Conservation (phyloP, 148 eudicot genomes). For the Polygonum aviculare region DNA sequence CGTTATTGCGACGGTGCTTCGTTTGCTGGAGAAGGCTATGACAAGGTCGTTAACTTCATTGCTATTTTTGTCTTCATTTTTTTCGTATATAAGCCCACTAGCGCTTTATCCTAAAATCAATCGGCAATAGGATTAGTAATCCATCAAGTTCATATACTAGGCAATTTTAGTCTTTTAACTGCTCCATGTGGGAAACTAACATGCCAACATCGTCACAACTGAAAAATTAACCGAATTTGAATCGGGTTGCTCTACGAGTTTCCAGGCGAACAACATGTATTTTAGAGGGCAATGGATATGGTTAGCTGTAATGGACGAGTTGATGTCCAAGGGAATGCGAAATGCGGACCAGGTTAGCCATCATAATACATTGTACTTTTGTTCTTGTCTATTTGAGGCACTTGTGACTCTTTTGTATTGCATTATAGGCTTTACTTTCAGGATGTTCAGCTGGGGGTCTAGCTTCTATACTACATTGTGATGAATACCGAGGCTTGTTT, state of each 20-base stretch:
- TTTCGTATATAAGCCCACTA: too few species aligned
- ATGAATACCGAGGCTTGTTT: conserved; percentile 28
- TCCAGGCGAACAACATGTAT: conserved; percentile 54
- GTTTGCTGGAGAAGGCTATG: conserved; percentile 70
- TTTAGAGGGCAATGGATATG: conserved; percentile 88
- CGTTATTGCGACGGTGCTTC: conserved; percentile 99
- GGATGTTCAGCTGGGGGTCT: conserved; percentile 54
- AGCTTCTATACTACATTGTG: conserved; percentile 42
- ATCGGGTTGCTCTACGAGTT: not conserved
- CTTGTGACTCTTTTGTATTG: not conserved
- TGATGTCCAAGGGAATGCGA: conserved; percentile 75
- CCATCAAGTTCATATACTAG: too few species aligned
- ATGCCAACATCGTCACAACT: too few species aligned
- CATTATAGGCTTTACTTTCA: conserved; percentile 44
- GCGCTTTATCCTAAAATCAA: too few species aligned
- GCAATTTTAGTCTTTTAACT: too few species aligned
- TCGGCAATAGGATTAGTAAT: too few species aligned
- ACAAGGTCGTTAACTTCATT: conserved; percentile 41
- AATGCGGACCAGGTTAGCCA: conserved; percentile 61
- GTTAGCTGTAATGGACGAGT: conserved; percentile 65
- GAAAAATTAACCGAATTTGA: not conserved
- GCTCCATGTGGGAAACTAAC: too few species aligned
- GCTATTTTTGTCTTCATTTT: too few species aligned
- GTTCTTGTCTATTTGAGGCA: not conserved
- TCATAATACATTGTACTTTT: not conserved